A percentile compares a stretch with the other conserved stretches of the same genome.
phyloP scores from a whole-genome alignment of 169 alveolate genomes.

The Eimeria tenella region DNA sequence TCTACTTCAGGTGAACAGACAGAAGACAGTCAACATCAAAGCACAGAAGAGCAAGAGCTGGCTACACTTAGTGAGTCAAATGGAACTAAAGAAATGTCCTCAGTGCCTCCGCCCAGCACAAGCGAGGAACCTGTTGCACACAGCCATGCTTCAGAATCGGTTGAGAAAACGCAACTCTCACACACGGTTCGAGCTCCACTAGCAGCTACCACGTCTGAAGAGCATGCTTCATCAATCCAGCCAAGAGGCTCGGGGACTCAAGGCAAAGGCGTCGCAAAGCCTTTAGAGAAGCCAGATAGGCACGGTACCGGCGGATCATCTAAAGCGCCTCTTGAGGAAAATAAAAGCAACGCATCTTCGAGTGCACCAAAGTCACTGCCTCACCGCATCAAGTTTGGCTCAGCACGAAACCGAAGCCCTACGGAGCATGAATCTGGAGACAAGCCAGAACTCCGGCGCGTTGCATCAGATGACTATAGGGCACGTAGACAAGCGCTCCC shows the following conservation, averaged over 20 bases:
- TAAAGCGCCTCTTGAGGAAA: not conserved
- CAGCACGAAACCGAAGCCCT: not conserved
- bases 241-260: not conserved
- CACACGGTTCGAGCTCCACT: not conserved
- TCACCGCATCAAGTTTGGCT: not conserved
- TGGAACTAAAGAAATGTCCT: not conserved
- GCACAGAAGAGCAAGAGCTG: no score
- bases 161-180: not conserved
- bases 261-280: not conserved
- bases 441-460: not conserved
- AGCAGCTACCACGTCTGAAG: not conserved
- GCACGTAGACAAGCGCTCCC: not conserved
- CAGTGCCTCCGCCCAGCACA: not conserved
- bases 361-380: not conserved
- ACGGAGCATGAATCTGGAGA: not conserved
- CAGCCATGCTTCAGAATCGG: not conserved
- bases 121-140: not conserved
- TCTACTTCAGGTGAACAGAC: not conserved
- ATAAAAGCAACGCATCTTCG: not conserved
- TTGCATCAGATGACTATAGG: not conserved
- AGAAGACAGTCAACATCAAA: not conserved
- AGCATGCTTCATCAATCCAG: not conserved
- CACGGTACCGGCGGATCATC: not conserved
- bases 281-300: not conserved
- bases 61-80: not conserved